phyloP scores from a whole-genome alignment of 441 rosid genomes.

The Erodium chrysanthum region DNA sequence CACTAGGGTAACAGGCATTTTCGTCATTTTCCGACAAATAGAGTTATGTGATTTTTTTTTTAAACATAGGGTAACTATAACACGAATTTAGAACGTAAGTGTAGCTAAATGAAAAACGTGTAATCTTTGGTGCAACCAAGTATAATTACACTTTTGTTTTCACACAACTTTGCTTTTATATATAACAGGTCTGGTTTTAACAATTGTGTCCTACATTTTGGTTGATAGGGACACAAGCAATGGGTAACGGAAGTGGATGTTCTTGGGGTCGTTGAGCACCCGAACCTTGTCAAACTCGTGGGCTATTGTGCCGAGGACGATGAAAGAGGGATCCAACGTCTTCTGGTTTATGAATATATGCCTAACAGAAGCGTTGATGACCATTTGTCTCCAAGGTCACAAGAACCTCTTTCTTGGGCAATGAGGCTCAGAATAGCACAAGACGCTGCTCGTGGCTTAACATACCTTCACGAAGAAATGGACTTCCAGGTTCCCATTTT shows the following conservation, averaged over 20 bases:
- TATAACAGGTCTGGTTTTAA: too few species aligned
- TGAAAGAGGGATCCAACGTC: constrained; percentile 78
- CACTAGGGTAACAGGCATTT: too few species aligned
- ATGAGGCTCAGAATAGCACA: constrained; percentile 75
- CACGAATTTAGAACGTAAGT: too few species aligned
- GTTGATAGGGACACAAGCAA: constrained; percentile 55
- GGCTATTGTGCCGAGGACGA: constrained; percentile 73
- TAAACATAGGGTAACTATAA: too few species aligned
- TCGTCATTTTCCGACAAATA: too few species aligned
- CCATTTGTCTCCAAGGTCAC: constrained; percentile 38
- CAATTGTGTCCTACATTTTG: not conserved
- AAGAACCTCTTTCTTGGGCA: constrained; percentile 57
- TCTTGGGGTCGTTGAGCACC: constrained; percentile 57
- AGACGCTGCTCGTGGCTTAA: constrained; percentile 83
- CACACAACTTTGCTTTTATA: too few species aligned
- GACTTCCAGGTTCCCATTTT: constrained; percentile 54
- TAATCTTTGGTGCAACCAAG: too few species aligned
- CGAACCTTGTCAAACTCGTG: constrained; percentile 52
- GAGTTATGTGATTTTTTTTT: too few species aligned
- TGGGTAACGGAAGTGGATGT: constrained; percentile 69
- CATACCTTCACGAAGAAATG: constrained; percentile 81
- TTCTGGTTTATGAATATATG: constrained; percentile 56
- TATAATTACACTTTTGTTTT: too few species aligned
- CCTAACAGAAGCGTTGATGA: constrained; percentile 48
- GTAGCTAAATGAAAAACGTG: too few species aligned